Percentiles rank a stretch among this genome's conserved stretches.
These are phyloP conservation scores for Hymenoscyphus linearis DNA, from an alignment of 2,329 filamentous ascomycete species.

Conservation along the genomic window DNA sequence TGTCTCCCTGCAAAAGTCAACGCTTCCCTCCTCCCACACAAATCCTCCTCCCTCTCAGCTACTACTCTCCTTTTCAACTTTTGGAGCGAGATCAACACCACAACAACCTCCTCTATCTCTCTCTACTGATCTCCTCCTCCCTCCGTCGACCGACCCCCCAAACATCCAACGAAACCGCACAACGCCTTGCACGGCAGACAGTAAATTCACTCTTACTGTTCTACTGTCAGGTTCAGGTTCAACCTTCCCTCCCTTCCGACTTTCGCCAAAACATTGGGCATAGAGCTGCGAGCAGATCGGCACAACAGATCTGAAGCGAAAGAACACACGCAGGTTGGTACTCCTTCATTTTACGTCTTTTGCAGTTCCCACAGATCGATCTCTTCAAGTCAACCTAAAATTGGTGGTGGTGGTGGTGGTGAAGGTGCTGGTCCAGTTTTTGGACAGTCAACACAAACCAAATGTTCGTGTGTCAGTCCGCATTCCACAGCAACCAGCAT, in stretches of 20 bases:
- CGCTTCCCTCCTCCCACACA: constrained; percentile 1
- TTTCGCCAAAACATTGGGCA: not conserved
- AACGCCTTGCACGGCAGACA: constrained; percentile 8
- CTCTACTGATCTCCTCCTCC: constrained; percentile 1
- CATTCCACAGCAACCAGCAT: not conserved
- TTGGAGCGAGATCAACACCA: constrained; percentile 4
- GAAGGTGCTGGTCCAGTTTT: no score
- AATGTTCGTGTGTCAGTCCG: not conserved
- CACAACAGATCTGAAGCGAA: not conserved
- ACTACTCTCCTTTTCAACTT: constrained; percentile 3
- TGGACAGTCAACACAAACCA: not conserved
- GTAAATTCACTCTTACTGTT: not conserved
- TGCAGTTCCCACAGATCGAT: no score
- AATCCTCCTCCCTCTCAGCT: not conserved
- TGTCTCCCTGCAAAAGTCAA: not conserved
- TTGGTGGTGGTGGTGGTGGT: not conserved
- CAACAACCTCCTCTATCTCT: not conserved
- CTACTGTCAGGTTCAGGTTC: constrained; percentile 6
- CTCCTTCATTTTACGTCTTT: not conserved
- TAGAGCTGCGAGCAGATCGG: not conserved
- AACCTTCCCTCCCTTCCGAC: not conserved
- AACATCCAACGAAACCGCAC: not conserved
- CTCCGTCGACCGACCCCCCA: not conserved
- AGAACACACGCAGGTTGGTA: not conserved
- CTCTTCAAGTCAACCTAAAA: not conserved